Percentiles rank a stretch among this genome's conserved stretches.
Conservation (phyloP, 2,329 filamentous ascomycete species). For the Penicillium olsonii region DNA sequence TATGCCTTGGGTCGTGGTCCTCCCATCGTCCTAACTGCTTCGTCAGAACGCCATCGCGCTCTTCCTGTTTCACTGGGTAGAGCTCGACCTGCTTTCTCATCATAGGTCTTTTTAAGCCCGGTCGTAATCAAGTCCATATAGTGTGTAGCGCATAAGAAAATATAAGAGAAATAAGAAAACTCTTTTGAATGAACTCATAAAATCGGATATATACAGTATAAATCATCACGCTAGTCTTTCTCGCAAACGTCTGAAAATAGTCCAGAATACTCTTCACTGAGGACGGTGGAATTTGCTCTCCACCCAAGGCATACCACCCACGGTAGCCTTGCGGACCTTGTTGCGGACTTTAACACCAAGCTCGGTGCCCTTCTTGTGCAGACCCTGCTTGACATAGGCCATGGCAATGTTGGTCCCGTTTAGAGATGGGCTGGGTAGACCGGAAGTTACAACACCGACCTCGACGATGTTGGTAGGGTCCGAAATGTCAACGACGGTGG, state of each 20-base stretch:
- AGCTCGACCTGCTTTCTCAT: too few species aligned
- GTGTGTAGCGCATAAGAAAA: too few species aligned
- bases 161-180: too few species aligned
- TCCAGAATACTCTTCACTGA: slow-evolving; percentile 14
- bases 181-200: not conserved
- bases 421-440: slow-evolving; percentile 82
- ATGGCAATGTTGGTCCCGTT: slow-evolving; percentile 88
- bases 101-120: too few species aligned
- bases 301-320: slow-evolving; percentile 89
- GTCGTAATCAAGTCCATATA: too few species aligned
- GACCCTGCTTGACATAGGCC: slow-evolving; percentile 81
- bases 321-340: slow-evolving; percentile 70
- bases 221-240: slow-evolving; percentile 10
- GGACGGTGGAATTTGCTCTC: slow-evolving; percentile 70
- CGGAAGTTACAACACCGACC: slow-evolving; percentile 82
- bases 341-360: slow-evolving; percentile 76
- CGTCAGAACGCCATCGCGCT: too few species aligned
- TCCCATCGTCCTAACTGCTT: too few species aligned
- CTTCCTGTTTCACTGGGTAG: too few species aligned
- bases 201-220: slow-evolving; percentile 6
- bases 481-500: slow-evolving; percentile 65
- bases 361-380: slow-evolving; percentile 83
- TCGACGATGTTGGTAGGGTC: slow-evolving; percentile 53
- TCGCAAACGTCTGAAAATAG: not conserved
- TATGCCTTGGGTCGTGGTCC: too few species aligned